These are phyloP conservation scores for Sporothrix brunneoviolacea DNA, from an alignment of 2,329 filamentous ascomycete genomes.

Conservation along the genomic window DNA sequence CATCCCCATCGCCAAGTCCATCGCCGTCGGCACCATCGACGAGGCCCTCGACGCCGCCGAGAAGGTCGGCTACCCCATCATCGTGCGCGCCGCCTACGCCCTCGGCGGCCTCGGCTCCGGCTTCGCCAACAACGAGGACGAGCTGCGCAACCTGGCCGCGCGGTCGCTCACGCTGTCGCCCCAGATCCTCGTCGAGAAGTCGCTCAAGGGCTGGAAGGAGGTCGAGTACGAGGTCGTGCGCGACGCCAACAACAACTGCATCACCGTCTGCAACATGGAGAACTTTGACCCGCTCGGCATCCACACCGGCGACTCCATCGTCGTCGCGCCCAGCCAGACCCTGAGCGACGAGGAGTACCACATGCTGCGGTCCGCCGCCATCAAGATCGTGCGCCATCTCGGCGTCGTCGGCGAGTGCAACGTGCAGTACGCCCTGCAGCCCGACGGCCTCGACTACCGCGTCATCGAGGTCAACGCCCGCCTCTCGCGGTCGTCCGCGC, in stretches of 20 bases:
- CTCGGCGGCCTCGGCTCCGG: constrained; percentile 93
- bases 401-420: constrained; percentile 98
- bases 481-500: constrained; percentile 91
- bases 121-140: constrained; percentile 89
- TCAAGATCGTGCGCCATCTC: constrained; percentile 96
- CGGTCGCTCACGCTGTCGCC: constrained; percentile 88
- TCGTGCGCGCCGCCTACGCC: constrained; percentile 93
- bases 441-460: constrained; percentile 93
- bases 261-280: constrained; percentile 98
- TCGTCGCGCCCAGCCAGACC: constrained; percentile 94
- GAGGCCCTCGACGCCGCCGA: constrained; percentile 85
- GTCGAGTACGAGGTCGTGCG: constrained; percentile 98
- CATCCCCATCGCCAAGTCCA: constrained; percentile 94
- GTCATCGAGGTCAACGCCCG: constrained; percentile 99
- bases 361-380: constrained; percentile 95
- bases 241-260: constrained; percentile 96
- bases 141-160: constrained; percentile 88
- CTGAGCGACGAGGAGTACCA: constrained; percentile 98
- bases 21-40: constrained; percentile 84
- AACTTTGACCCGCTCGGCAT: constrained; percentile 98
- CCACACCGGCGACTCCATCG: constrained; percentile 97
- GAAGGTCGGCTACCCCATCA: constrained; percentile 90
- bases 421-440: constrained; percentile 94
- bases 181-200: constrained; percentile 97
- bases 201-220: constrained; percentile 98